Base-by-base conservation (phyloP, 2,329 filamentous ascomycete species). In the Fusarium nurragi region DNA sequence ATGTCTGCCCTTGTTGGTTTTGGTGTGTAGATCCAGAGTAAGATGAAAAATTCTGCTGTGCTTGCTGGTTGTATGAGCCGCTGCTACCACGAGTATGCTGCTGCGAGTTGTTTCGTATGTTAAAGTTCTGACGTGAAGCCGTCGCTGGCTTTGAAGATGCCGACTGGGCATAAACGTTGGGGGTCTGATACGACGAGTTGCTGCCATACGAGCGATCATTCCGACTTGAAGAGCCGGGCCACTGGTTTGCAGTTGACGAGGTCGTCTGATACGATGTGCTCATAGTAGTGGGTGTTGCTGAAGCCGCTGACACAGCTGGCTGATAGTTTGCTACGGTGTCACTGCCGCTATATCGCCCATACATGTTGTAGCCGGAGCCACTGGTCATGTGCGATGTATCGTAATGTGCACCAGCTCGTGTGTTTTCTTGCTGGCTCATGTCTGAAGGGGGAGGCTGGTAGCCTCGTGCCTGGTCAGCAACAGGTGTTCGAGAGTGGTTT, bases 401-500 rank as follows among this genome's bases (percentile, higher is more conserved):
- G 16, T 66, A 59, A 10, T 64, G 58, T 18, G 46, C 14, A 39
- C 52, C 52, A 6, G 43, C 16, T n/a, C 54, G 52, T 13, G 58
- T 16, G 22, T 41, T 54, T 14, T 54, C 45, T 18, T 69, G 65
- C 25, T 68, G 68, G 9, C 21, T 43, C 39, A 53, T 28, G 5
- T 57, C 54, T 19, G 43, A 22, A 9, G 65, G 60, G 21, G 67
- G 68, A 18, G 70, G 54, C 34, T 64, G 65, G 12, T 65, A 64
- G 8, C 45, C 65, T 30, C 54, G 26, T 12, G 70, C 48, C 25
- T 69, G 57, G 6, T 73, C 65, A n/a, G 54, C 55, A 18, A 69
- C 63, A 5, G 76, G 73, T 21, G 76, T 75, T 16, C 66, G 72
- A 6, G 61, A 74, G 50, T 77, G 74, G 2, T 71, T 57, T 38